phyloP scores from a whole-genome alignment of 306 rosid species.

The Coriaria nepalensis region DNA sequence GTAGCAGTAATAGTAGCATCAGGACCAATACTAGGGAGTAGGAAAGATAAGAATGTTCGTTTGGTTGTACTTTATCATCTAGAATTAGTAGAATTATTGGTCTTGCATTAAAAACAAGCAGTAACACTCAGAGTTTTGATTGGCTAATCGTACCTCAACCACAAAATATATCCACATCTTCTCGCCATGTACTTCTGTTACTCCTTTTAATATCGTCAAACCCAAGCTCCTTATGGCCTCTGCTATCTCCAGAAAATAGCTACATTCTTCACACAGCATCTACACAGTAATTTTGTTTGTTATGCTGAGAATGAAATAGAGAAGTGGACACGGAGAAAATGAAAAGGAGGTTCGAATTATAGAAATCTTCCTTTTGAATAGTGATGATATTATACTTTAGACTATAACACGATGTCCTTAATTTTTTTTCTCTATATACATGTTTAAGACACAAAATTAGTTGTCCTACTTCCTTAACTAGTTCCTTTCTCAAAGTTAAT shows the following conservation, averaged over 20 bases:
- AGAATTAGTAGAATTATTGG: too few relatives aligned
- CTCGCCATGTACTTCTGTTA: slow-evolving; percentile 68
- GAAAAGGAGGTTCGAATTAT: background rate
- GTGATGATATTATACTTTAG: too few relatives aligned
- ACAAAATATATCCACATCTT: slow-evolving; percentile 86
- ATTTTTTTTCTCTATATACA: too few relatives aligned
- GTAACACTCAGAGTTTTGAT: slow-evolving; percentile 3
- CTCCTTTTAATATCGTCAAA: slow-evolving; percentile 59
- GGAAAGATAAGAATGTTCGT: too few relatives aligned
- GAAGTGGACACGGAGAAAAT: background rate
- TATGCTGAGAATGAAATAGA: background rate
- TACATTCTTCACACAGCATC: slow-evolving; percentile 93
- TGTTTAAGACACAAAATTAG: too few relatives aligned
- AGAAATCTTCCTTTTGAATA: too few relatives aligned
- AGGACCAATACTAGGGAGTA: too few relatives aligned
- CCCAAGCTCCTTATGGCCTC: slow-evolving; percentile 84
- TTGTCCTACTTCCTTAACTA: background rate
- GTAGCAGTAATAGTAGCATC: too few relatives aligned
- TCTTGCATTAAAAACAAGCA: background rate
- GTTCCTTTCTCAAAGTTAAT: too few relatives aligned
- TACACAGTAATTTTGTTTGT: slow-evolving; percentile 22
- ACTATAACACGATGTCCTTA: too few relatives aligned
- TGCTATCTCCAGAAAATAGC: slow-evolving; percentile 93
- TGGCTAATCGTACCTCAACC: slow-evolving; percentile 55
- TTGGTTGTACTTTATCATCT: too few relatives aligned